These are phyloP conservation scores for Pterulicium gracile DNA, from an alignment of 1,284 basidiomycete species.

Conservation along the genomic window DNA sequence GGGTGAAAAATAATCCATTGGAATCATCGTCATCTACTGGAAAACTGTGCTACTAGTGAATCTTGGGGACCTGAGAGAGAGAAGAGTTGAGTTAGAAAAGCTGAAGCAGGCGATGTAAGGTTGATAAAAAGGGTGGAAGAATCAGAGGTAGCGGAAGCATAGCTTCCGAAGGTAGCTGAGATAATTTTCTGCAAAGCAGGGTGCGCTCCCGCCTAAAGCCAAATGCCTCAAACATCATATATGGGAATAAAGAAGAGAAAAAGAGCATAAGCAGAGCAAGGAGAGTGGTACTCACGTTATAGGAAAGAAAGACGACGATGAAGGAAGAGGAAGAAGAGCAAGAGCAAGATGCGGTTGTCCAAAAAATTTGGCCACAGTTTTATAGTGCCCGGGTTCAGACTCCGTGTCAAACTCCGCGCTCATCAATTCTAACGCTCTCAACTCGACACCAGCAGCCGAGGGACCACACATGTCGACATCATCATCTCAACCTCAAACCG, in stretches of 20 bases:
- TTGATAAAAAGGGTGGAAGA: not conserved
- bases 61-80: not conserved
- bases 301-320: not conserved
- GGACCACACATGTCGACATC: constrained; percentile 29
- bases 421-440: not conserved
- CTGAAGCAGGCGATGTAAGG: not conserved
- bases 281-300: constrained; percentile 6
- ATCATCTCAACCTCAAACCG: constrained; percentile 11
- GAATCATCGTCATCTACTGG: too few species aligned
- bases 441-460: too few species aligned
- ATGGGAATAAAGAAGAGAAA: constrained; percentile 9
- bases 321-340: not conserved
- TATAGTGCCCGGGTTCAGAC: not conserved
- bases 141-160: constrained; percentile 24
- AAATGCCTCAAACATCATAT: constrained; percentile 88
- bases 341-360: not conserved
- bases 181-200: constrained; percentile 48
- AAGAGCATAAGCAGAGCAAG: constrained; percentile 15
- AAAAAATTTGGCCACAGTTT: not conserved
- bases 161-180: constrained; percentile 52
- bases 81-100: not conserved
- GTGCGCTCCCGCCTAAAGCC: constrained; percentile 64
- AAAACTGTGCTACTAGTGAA: too few species aligned
- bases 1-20: too few species aligned
- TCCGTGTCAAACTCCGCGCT: not conserved